These are phyloP conservation scores for Raddia guianensis DNA, from an alignment of 176 grass and related monocot species.

Conservation along the genomic window DNA sequence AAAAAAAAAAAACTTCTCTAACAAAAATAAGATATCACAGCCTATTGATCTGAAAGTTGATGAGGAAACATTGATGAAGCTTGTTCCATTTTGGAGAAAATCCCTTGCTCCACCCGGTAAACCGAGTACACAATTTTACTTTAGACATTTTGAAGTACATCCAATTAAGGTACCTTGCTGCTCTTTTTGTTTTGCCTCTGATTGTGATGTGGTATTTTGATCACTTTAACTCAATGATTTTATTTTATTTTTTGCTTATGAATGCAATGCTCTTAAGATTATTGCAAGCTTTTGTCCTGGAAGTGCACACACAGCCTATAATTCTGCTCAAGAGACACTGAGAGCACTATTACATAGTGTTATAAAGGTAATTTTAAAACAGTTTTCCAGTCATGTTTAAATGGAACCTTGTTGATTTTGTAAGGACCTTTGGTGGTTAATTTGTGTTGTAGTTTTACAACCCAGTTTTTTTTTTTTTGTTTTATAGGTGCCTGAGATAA, in stretches of 20 bases:
- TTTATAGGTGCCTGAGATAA: constrained; percentile 74
- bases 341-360: constrained; percentile 79
- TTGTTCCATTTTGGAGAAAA: constrained; percentile 88
- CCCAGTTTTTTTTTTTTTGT: constrained; percentile 2
- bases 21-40: constrained; percentile 47
- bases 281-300: constrained; percentile 82
- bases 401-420: constrained; percentile 10
- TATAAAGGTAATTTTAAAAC: constrained; percentile 57
- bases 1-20: constrained; percentile 28
- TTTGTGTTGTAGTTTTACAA: constrained; percentile 9
- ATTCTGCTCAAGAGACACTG: constrained; percentile 81
- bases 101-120: constrained; percentile 62
- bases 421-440: background rate
- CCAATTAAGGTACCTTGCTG: constrained; percentile 72
- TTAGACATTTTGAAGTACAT: constrained; percentile 87
- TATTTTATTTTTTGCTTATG: constrained; percentile 16
- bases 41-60: constrained; percentile 85
- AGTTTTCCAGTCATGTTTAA: constrained; percentile 38
- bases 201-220: constrained; percentile 24
- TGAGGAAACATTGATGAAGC: constrained; percentile 87
- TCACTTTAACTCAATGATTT: constrained; percentile 10
- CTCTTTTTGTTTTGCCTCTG: constrained; percentile 38
- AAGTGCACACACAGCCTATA: constrained; percentile 57
- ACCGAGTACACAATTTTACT: constrained; percentile 69
- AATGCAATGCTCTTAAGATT: constrained; percentile 65